Evolutionary conservation across 768 basidiomycete genomes (phyloP), one percentile per base, ranked within the genome.

Genomic region (Tulasnella sp.): DNA sequence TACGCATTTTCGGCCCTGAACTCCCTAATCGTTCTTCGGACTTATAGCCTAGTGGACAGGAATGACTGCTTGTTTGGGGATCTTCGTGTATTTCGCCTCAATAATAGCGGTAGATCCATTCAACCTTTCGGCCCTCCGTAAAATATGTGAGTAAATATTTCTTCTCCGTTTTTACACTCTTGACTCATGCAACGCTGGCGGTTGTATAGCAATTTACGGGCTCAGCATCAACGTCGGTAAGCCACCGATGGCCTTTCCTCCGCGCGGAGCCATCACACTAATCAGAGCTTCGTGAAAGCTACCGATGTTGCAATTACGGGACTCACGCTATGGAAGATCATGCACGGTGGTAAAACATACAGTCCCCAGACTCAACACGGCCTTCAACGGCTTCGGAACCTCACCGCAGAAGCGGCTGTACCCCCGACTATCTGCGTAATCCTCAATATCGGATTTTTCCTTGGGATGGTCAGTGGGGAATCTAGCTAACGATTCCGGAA

Each of bases 221-320:
- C 11, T 69, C 3, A 18, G 28, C 16, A 5, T 69, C 16, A 69
- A 69, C 28, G 31, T 69, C 16, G 64, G 64, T 69, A 69, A 69
- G 64, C 64, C 28, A 69, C 8, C 64, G 31, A 69, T 28, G 16
- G 31, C 9, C 1, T 34, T 64, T 37, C 7, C 34, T 69, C 31
- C 64, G 12, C 64, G 20, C 28, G 18, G 31, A 20, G 14, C 34
- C 28, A 20, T 14, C 28, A 37, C 31, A 22, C 64, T 69, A 5
- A 69, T 69, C 64, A 31, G 14, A 14, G 46, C 14, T 22, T 16
- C 18, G 4, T 37, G 31, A 6, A 28, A 77, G 76, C 76, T n/a
- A 77, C 40, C 20, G 76, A 77, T 24, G 16, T 40, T 20, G 28
- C 48, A 40, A 77, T 77, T 44, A 77, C 76, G 28, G 48, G n/a